These are phyloP conservation scores for Eucalyptus tenuipes DNA, from an alignment of 345 rosid genomes.

Conservation along the genomic window DNA sequence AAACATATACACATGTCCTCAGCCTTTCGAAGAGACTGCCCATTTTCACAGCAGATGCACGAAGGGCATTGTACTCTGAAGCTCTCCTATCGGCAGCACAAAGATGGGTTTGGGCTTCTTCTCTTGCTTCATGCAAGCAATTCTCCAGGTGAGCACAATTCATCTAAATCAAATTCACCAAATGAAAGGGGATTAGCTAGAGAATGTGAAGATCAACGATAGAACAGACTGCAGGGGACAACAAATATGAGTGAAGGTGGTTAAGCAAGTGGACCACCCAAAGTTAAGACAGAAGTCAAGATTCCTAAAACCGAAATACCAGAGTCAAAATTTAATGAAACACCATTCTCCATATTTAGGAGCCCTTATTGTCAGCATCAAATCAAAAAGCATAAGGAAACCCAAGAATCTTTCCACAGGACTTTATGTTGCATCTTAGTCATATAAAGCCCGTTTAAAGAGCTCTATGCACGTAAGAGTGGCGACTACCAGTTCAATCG, in stretches of 20 bases:
- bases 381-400: neutral
- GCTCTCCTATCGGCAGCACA: constrained; percentile 92
- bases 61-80: constrained; percentile 66
- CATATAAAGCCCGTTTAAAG: neutral
- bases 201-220: neutral
- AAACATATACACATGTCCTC: constrained; percentile 42
- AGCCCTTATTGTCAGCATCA: neutral
- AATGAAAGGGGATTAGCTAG: neutral
- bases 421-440: neutral
- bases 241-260: neutral
- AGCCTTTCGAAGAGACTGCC: constrained; percentile 78
- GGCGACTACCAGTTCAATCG: neutral
- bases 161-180: constrained; percentile 43
- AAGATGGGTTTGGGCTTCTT: constrained; percentile 95
- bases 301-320: neutral
- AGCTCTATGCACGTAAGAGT: neutral
- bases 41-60: constrained; percentile 85
- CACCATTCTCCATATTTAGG: neutral
- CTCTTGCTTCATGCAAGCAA: constrained; percentile 96
- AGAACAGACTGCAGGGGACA: neutral
- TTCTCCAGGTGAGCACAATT: constrained; percentile 97
- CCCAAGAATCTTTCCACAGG: neutral
- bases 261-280: neutral
- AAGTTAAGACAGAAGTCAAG: neutral
- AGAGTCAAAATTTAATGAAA: neutral